Evolutionary conservation across 345 rosid genomes (phyloP), one percentile per base, ranked within the genome.

Genomic region (Acer campestre): DNA sequence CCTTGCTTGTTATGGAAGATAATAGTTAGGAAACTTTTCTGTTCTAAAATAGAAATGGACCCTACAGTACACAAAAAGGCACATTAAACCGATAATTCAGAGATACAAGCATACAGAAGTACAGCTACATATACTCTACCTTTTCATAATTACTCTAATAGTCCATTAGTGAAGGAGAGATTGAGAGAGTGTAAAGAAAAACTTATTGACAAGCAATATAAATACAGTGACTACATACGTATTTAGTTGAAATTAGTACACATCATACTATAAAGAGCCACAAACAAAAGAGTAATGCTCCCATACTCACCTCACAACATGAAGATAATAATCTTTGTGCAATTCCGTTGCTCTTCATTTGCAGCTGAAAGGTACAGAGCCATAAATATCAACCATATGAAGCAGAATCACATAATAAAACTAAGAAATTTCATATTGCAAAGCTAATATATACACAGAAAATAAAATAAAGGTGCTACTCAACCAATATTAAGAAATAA

Each of bases 221-320:
- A 35, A 53, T 65, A 49, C 38, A 53, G 7, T 29, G 6, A 17
- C 51, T 12, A 38, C 22, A 27, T 25, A 74, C n/a, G 46, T 44
- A 62, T 23, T 6, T 38, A 22, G 38, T 17, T 42, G 40, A 29
- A 62, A 31, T 29, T 11, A 16, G 44, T 20, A 23, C 67, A 55
- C 53, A 38, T 22, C 53, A 20, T 22, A 55, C 29, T 35, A 29
- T 13, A 40, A 22, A 64, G 25, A 75, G 20, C 35, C 38, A 16
- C 65, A 55, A 75, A 55, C 42, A 51, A 51, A 7, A 51, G 9
- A 20, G 13, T 29, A 20, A 3, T 13, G 14, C 27, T 18, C 29
- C 46, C 90, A 82, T 80, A 94, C 63, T 59, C 63, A 59, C 99
- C 94, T 88, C 92, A 82, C 99, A 96, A 72, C 99, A 96, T 56